Conservation (phyloP, 2,329 filamentous ascomycete species). For the Xylaria sp. region DNA sequence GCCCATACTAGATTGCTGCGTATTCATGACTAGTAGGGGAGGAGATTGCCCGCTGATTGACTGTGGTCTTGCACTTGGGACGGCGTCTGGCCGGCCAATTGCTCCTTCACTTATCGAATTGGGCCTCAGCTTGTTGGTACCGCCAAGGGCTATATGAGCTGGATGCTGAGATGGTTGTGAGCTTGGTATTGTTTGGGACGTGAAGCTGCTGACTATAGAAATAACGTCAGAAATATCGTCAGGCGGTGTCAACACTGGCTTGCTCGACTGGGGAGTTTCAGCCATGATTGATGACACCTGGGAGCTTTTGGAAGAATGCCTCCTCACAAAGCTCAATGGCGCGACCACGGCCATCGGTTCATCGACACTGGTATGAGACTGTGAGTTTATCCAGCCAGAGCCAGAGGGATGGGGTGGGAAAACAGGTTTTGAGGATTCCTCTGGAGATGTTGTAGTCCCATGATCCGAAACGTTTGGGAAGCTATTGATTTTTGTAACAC, state of each 20-base stretch:
- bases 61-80: constrained; percentile 3
- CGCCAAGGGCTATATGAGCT: neutral
- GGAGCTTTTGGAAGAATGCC: constrained; percentile 36
- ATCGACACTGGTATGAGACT: constrained; percentile 14
- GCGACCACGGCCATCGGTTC: constrained; percentile 39
- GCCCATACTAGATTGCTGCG: constrained; percentile 15
- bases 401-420: neutral
- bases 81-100: neutral
- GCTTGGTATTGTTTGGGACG: constrained; percentile 22
- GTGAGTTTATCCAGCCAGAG: too few relatives aligned
- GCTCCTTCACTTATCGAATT: neutral
- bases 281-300: constrained; percentile 25
- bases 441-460: neutral
- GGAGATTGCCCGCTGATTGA: constrained; percentile 6
- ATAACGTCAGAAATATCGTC: constrained; percentile 40
- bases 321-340: constrained; percentile 42
- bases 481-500: constrained; percentile 41
- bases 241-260: constrained; percentile 4
- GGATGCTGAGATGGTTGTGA: constrained; percentile 11
- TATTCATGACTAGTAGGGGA: neutral
- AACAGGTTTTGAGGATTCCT: constrained; percentile 5
- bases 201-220: constrained; percentile 33
- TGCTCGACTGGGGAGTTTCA: constrained; percentile 5
- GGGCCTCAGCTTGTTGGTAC: constrained; percentile 6
- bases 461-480: constrained; percentile 27